Percentiles rank a stretch among this genome's conserved stretches.
These are phyloP conservation scores for Exserohilum rostratum DNA, from an alignment of 2,329 filamentous ascomycete genomes.

Conservation along the genomic window DNA sequence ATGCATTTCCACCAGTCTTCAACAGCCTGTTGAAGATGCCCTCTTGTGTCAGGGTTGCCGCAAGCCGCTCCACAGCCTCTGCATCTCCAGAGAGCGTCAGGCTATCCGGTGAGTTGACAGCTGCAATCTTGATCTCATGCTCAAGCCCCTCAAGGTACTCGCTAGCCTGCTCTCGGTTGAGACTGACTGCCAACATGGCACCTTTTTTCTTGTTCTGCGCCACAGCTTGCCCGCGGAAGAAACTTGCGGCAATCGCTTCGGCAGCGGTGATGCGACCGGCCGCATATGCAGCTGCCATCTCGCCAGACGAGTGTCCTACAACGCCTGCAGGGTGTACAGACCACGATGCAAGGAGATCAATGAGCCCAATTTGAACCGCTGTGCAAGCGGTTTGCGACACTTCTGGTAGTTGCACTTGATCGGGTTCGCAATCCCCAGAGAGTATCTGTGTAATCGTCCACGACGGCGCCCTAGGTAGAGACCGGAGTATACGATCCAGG, in stretches of 20 bases:
- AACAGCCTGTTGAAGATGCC: slow-evolving; percentile 17
- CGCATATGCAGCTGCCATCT: slow-evolving; percentile 34
- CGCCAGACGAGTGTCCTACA: slow-evolving; percentile 35
- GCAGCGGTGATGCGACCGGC: slow-evolving; percentile 22
- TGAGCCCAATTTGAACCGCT: slow-evolving; percentile 32
- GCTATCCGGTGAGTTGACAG: slow-evolving; percentile 31
- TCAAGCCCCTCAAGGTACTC: slow-evolving; percentile 5
- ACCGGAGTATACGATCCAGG: neutral
- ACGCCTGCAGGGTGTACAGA: slow-evolving; percentile 1
- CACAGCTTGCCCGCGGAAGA: slow-evolving; percentile 22
- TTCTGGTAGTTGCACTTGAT: neutral
- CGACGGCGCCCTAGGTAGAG: neutral
- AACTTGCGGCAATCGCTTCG: slow-evolving; percentile 28
- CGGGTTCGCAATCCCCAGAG: neutral
- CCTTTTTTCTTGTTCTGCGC: slow-evolving; percentile 15
- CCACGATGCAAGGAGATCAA: slow-evolving; percentile 26
- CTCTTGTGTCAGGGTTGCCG: slow-evolving; percentile 21
- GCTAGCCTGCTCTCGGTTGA: slow-evolving; percentile 3
- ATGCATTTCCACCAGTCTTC: slow-evolving; percentile 29
- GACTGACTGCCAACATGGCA: slow-evolving; percentile 33
- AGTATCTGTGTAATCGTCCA: neutral
- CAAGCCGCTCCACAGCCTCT: slow-evolving; percentile 47
- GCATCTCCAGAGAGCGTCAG: slow-evolving; percentile 30
- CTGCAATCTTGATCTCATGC: slow-evolving; percentile 22
- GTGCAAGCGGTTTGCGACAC: slow-evolving; percentile 32